Percentiles rank a stretch among this genome's conserved stretches.
These are phyloP conservation scores for Rutstroemia sp. DNA, from an alignment of 2,329 filamentous ascomycete genomes.

Conservation along the genomic window DNA sequence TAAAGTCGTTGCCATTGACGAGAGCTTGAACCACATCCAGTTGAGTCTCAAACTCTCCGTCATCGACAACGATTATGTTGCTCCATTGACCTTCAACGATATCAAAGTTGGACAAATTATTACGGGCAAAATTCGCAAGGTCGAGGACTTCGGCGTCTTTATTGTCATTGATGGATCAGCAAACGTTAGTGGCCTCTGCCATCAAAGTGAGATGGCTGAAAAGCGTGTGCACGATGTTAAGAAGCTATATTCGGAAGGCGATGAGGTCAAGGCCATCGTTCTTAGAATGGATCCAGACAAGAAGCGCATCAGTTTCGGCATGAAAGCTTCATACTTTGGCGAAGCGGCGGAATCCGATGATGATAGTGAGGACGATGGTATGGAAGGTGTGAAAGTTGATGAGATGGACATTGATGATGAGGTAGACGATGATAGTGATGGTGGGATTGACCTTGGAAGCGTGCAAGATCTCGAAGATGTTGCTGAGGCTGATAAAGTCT, in stretches of 20 bases:
- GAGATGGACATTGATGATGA: constrained; percentile 39
- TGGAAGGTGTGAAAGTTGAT: constrained; percentile 36
- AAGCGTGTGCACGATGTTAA: constrained; percentile 74
- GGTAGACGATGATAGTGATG: constrained; percentile 35
- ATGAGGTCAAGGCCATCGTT: constrained; percentile 87
- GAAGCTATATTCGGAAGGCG: constrained; percentile 83
- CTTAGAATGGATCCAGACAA: constrained; percentile 69
- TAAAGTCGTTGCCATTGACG: constrained; percentile 68
- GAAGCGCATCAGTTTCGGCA: constrained; percentile 76
- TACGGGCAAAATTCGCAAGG: constrained; percentile 85
- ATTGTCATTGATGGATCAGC: constrained; percentile 80
- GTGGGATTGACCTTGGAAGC: constrained; percentile 24
- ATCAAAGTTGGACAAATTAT: constrained; percentile 73
- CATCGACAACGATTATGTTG: constrained; percentile 70
- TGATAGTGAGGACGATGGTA: constrained; percentile 39
- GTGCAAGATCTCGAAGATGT: constrained; percentile 37
- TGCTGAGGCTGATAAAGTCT: constrained; percentile 22
- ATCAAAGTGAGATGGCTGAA: constrained; percentile 87
- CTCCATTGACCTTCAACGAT: constrained; percentile 67
- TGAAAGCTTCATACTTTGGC: constrained; percentile 89
- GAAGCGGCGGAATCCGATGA: constrained; percentile 45
- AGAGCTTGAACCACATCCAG: constrained; percentile 63
- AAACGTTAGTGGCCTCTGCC: constrained; percentile 89
- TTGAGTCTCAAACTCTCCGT: constrained; percentile 82
- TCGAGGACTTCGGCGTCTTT: constrained; percentile 93